Conservation (phyloP, 345 rosid genomes). For the Trapa incisa region DNA sequence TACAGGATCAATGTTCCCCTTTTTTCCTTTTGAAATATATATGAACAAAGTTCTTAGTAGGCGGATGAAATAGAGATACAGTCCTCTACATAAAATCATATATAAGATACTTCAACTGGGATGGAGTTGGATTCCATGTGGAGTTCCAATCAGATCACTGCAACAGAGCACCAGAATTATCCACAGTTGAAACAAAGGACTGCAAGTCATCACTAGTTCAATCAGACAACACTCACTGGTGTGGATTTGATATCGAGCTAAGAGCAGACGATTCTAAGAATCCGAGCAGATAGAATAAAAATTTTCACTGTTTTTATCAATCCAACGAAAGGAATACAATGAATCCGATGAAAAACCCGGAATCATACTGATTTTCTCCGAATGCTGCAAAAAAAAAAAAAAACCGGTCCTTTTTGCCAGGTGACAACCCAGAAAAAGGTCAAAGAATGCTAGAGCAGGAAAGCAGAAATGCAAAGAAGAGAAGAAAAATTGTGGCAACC, state of each 20-base stretch:
- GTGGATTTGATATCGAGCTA: background rate
- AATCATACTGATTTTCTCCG: background rate
- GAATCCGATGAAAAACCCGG: background rate
- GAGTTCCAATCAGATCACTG: background rate
- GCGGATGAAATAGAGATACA: background rate
- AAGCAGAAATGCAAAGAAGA: background rate
- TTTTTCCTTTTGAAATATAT: background rate
- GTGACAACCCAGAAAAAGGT: background rate
- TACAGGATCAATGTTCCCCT: background rate
- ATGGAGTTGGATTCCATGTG: background rate
- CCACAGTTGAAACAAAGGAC: background rate
- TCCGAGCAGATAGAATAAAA: background rate
- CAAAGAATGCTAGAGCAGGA: constrained; percentile 10
- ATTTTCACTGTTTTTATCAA: background rate
- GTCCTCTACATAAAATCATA: background rate
- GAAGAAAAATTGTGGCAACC: background rate
- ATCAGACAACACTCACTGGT: background rate
- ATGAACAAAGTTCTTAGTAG: background rate
- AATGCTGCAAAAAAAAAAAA: background rate
- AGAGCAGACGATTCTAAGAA: background rate
- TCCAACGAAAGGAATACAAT: background rate
- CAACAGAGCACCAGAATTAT: background rate
- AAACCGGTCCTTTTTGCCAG: background rate
- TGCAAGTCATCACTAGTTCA: background rate
- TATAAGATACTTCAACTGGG: background rate